These are phyloP conservation scores for Phytophthora tentaculata DNA, from an alignment of 352 stramenopile genomes.

Conservation along the genomic window DNA sequence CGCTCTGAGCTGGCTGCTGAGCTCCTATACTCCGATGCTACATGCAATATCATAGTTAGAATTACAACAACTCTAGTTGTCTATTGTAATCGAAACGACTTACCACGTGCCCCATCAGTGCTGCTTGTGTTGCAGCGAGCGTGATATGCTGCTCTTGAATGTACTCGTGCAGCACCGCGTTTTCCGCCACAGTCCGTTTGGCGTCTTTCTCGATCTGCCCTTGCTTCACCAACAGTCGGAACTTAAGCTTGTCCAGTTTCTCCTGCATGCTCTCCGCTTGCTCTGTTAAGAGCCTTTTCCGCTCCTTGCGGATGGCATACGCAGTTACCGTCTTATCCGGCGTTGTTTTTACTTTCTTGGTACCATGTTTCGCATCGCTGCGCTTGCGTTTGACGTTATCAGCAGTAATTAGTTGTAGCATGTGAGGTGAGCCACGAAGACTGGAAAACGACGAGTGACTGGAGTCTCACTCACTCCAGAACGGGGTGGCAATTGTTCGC, in stretches of 20 bases:
- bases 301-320: background rate
- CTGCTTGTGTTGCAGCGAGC: slow-evolving; percentile 33
- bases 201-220: slow-evolving; percentile 21
- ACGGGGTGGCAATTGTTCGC: too few species aligned
- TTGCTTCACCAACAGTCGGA: slow-evolving; percentile 32
- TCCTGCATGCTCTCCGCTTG: slow-evolving; percentile 39
- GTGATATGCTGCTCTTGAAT: slow-evolving; percentile 38
- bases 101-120: slow-evolving; percentile 21
- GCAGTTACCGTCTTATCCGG: too few species aligned
- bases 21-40: too few species aligned
- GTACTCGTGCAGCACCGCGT: slow-evolving; percentile 33
- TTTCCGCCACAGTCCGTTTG: slow-evolving; percentile 10
- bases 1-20: slow-evolving; percentile 19
- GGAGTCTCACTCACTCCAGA: background rate
- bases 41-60: background rate
- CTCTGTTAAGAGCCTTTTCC: slow-evolving; percentile 5
- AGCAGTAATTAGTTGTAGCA: background rate
- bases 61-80: background rate
- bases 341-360: slow-evolving; percentile 27
- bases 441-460: background rate
- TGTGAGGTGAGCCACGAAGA: slow-evolving; percentile 2
- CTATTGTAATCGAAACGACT: background rate
- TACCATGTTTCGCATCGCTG: background rate
- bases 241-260: slow-evolving; percentile 45
- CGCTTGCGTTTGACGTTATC: background rate